A percentile compares a stretch with the other conserved stretches of the same genome.
Conservation (phyloP, 2,329 filamentous ascomycete genomes). For the Pestalotiopsis sp. region DNA sequence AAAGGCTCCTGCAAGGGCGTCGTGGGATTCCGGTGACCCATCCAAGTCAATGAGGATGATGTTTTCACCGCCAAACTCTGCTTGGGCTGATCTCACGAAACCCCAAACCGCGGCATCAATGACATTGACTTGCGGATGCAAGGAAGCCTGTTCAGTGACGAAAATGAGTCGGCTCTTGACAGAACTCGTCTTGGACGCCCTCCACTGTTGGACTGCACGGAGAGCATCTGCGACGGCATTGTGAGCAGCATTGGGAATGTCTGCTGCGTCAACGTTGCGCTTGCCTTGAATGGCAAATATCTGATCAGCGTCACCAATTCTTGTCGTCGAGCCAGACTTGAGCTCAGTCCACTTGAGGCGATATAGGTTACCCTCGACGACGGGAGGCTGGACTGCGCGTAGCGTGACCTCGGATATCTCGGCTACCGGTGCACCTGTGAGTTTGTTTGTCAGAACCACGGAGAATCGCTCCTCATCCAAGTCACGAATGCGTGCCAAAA, state of each 20-base stretch:
- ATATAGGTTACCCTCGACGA: constrained; percentile 3
- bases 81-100: constrained; percentile 10
- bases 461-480: constrained; percentile 6
- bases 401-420: constrained; percentile 7
- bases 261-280: not conserved
- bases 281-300: not conserved
- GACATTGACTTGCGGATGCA: not conserved
- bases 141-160: constrained; percentile 6
- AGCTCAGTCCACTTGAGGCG: constrained; percentile 9
- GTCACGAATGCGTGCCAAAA: constrained; percentile 6
- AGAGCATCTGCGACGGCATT: constrained; percentile 4
- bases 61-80: constrained; percentile 12
- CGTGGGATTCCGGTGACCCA: constrained; percentile 3
- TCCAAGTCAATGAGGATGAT: constrained; percentile 10
- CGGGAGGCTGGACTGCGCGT: constrained; percentile 1
- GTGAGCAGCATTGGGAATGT: not conserved
- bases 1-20: not conserved
- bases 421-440: not conserved
- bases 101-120: constrained; percentile 11
- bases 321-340: not conserved
- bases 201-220: constrained; percentile 1
- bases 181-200: not conserved
- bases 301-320: not conserved
- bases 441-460: not conserved
- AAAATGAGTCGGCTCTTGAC: constrained; percentile 2